Conservation (phyloP, 768 basidiomycete genomes). For the Phanerochaete carnosa region DNA sequence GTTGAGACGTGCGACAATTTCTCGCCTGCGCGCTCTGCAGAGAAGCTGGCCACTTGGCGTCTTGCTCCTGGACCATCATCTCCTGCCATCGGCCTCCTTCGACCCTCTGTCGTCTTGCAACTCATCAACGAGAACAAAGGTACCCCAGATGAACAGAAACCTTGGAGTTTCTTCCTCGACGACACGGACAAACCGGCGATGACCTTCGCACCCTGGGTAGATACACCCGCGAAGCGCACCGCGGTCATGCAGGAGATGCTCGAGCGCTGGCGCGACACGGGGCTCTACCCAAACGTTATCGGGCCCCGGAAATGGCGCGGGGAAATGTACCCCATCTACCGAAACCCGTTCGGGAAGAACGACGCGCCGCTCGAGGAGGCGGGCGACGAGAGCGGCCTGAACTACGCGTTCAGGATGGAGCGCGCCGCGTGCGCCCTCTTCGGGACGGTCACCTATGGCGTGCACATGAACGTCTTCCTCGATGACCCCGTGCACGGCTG, state of each 20-base stretch:
- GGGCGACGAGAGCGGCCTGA: slow-evolving; percentile 34
- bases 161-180: slow-evolving; percentile 23
- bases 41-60: slow-evolving; percentile 53
- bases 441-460: slow-evolving; percentile 87
- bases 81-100: slow-evolving; percentile 59
- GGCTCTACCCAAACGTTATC: slow-evolving; percentile 60
- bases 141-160: slow-evolving; percentile 24
- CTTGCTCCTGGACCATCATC: slow-evolving; percentile 48
- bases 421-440: slow-evolving; percentile 86
- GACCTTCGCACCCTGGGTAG: slow-evolving; percentile 48
- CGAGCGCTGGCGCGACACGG: slow-evolving; percentile 71
- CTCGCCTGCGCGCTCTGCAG: slow-evolving; percentile 26
- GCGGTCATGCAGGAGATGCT: slow-evolving; percentile 62
- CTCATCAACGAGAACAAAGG: slow-evolving; percentile 49
- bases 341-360: slow-evolving; percentile 60
- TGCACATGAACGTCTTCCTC: slow-evolving; percentile 82
- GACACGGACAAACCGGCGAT: slow-evolving; percentile 22
- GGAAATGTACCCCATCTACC: slow-evolving; percentile 80
- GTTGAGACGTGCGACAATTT: slow-evolving; percentile 74
- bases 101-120: slow-evolving; percentile 51
- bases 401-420: slow-evolving; percentile 88
- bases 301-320: slow-evolving; percentile 79
- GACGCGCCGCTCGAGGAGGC: slow-evolving; percentile 32
- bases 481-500: slow-evolving; percentile 41
- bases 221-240: slow-evolving; percentile 59